These are phyloP conservation scores for Clonostachys rosea DNA, from an alignment of 2,329 filamentous ascomycete genomes.

Conservation along the genomic window DNA sequence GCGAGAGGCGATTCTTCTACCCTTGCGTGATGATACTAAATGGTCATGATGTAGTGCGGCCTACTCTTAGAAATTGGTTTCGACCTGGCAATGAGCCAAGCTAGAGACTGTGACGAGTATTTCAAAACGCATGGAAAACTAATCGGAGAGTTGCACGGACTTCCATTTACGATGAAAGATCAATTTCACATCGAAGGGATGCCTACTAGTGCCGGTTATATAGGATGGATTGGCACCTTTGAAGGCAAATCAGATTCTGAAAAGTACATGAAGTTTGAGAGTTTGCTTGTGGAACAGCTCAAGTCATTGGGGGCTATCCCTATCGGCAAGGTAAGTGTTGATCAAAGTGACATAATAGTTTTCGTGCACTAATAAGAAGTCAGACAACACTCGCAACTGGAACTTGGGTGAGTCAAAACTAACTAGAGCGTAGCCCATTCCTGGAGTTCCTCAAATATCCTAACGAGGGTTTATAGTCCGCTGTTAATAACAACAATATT, in stretches of 20 bases:
- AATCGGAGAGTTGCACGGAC: conserved; percentile 79
- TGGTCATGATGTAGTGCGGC: conserved; percentile 19
- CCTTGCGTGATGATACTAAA: background rate
- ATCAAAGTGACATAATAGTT: conserved; percentile 35
- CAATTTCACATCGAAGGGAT: conserved; percentile 76
- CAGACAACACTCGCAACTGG: too few species aligned
- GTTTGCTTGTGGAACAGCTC: conserved; percentile 27
- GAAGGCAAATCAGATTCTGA: conserved; percentile 55
- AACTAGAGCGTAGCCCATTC: too few species aligned
- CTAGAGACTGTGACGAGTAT: background rate
- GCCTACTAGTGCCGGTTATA: conserved; percentile 70
- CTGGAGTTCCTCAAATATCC: too few species aligned
- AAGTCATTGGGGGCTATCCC: conserved; percentile 86
- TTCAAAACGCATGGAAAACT: conserved; percentile 43
- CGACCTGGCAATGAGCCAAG: background rate
- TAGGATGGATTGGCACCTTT: conserved; percentile 40
- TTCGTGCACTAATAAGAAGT: too few species aligned
- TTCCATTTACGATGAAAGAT: conserved; percentile 83
- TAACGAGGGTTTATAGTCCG: background rate
- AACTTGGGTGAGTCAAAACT: too few species aligned
- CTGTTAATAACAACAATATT: conserved; percentile 43
- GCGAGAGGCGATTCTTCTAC: background rate
- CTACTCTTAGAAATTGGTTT: conserved; percentile 21
- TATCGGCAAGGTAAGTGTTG: conserved; percentile 89
- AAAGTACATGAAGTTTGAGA: conserved; percentile 61